Conservation (phyloP, 805 yeast species). For the Cyberlindnera euphorbiiphila region DNA sequence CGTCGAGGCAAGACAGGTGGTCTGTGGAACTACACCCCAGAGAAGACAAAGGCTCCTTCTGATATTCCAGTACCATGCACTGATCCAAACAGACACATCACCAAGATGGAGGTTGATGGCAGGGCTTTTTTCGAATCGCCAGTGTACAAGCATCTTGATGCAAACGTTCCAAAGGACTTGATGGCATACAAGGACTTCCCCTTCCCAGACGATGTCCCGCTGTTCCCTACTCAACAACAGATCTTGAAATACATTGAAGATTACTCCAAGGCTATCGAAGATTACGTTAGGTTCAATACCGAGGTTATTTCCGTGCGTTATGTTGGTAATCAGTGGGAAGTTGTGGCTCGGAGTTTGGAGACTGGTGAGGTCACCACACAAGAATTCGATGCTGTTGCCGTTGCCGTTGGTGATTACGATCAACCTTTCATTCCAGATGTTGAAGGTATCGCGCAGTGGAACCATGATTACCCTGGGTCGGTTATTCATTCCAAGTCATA, state of each 20-base stretch:
- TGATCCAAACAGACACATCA: slow-evolving; percentile 25
- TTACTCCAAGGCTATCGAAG: slow-evolving; percentile 46
- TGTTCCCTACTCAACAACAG: slow-evolving; percentile 57
- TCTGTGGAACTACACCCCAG: slow-evolving; percentile 56
- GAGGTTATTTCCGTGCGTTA: slow-evolving; percentile 40
- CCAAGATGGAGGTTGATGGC: slow-evolving; percentile 19
- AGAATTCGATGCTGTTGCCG: slow-evolving; percentile 54
- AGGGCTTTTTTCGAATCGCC: slow-evolving; percentile 46
- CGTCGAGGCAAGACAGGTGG: slow-evolving; percentile 65
- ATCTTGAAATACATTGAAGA: slow-evolving; percentile 56
- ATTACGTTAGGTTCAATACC: slow-evolving; percentile 41
- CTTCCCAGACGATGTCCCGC: slow-evolving; percentile 42
- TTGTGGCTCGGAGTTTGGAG: slow-evolving; percentile 34
- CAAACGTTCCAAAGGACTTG: slow-evolving; percentile 59
- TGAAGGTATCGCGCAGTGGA: slow-evolving; percentile 49
- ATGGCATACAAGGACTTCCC: slow-evolving; percentile 63
- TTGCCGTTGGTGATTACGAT: slow-evolving; percentile 64
- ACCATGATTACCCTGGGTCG: slow-evolving; percentile 39
- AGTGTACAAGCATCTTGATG: slow-evolving; percentile 62
- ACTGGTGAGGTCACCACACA: slow-evolving; percentile 24
- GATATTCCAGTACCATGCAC: slow-evolving; percentile 28
- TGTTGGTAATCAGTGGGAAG: slow-evolving; percentile 38
- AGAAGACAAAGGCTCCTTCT: slow-evolving; percentile 12
- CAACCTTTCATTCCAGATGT: slow-evolving; percentile 57
- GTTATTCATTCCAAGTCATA: slow-evolving; percentile 57